Base-by-base conservation (phyloP, 164 flowering plant genomes). In the Amborella trichopoda region DNA sequence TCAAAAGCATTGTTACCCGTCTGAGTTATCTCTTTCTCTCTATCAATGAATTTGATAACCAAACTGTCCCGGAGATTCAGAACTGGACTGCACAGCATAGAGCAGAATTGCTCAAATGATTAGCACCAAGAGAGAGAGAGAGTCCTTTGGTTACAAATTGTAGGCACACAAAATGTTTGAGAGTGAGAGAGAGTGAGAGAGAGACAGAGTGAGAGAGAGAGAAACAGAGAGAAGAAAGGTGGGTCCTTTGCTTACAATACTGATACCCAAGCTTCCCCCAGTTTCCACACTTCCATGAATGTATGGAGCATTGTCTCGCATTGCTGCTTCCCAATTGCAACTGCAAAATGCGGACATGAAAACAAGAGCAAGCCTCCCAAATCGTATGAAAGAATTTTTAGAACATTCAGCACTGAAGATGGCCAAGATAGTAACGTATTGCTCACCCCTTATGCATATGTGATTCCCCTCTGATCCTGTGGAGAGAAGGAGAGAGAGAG, bases 261-360 rank as follows among this genome's bases (percentile, higher is more conserved):
- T 55, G 78, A 70, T 4, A 80, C 87, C 18, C 77, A 89, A 44
- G 65, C 71, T 46, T 68, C 85, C 67, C 54, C 47, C 4, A n/a
- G n/a, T n/a, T n/a, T n/a, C n/a, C n/a, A n/a, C n/a, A n/a, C n/a
- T n/a, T n/a, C n/a, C n/a, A n/a, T n/a, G n/a, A n/a, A n/a, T n/a
- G n/a, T n/a, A n/a, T n/a, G n/a, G n/a, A n/a, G n/a, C n/a, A n/a
- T n/a, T n/a, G 73, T 68, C 54, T 70, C 70, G 48, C 60, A 71
- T 58, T 76, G 77, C 54, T 32, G 67, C 68, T 72, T 80, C 54
- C 97, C 93, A 68, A 88, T 61, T 8, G 93, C 70, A 58, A 84
- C 97, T 88, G 80, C 71, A 68, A 34, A 49, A 14, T 20, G 3
- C 27, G 44, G 5, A 6, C 5, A 28, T 21, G 19, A 6, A 21